A percentile compares a stretch with the other conserved stretches of the same genome.
phyloP scores from a whole-genome alignment of 1,284 basidiomycete genomes.

The Athelia psychrophila region DNA sequence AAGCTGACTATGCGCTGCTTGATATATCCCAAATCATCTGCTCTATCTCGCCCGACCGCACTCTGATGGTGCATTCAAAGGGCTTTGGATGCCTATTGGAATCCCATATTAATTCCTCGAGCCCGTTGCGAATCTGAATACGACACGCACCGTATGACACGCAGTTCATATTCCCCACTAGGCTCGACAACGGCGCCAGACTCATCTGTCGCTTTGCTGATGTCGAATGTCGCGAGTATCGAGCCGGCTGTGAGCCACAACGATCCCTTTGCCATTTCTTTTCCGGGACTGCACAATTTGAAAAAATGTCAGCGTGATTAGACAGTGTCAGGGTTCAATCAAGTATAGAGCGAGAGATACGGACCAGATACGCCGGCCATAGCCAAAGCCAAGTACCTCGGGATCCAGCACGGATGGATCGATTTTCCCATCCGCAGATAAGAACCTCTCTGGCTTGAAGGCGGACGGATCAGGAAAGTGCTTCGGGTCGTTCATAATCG shows the following conservation, averaged over 20 bases:
- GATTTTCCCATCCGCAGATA: constrained; percentile 25
- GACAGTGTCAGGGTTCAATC: too few relatives aligned
- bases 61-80: too few relatives aligned
- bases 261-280: constrained; percentile 32
- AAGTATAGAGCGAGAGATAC: constrained; percentile 1
- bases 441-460: constrained; percentile 38
- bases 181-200: constrained; percentile 33
- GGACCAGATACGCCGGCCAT: constrained; percentile 27
- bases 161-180: too few relatives aligned
- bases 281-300: constrained; percentile 29
- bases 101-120: too few relatives aligned
- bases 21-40: too few relatives aligned
- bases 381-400: constrained; percentile 29
- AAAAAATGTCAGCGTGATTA: too few relatives aligned
- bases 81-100: too few relatives aligned
- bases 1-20: too few relatives aligned
- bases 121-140: too few relatives aligned
- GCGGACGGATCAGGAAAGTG: constrained; percentile 33
- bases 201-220: constrained; percentile 32
- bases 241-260: constrained; percentile 37
- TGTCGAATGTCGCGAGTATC: constrained; percentile 32
- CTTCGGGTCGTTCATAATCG: constrained; percentile 34
- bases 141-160: too few relatives aligned
- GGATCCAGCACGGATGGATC: constrained; percentile 26
- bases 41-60: too few relatives aligned